A percentile compares a stretch with the other conserved stretches of the same genome.
Conservation (phyloP, 345 rosid genomes). For the Salix arbutifolia region DNA sequence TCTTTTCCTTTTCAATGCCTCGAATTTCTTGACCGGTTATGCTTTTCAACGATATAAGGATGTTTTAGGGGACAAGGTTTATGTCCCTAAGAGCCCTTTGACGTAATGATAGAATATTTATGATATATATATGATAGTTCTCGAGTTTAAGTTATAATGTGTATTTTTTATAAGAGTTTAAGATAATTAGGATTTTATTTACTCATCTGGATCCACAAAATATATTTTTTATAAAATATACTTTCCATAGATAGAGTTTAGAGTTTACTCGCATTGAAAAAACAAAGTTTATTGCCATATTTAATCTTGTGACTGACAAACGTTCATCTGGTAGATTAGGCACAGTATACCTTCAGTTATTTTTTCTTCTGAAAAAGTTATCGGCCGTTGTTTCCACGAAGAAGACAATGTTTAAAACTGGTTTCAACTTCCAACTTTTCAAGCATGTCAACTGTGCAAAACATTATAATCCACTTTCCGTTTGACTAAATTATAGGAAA, state of each 20-base stretch:
- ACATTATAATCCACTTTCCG: neutral
- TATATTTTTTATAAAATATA: too few species aligned
- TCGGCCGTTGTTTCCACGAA: neutral
- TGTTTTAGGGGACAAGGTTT: too few species aligned
- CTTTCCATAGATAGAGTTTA: too few species aligned
- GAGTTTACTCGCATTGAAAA: too few species aligned
- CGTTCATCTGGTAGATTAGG: neutral
- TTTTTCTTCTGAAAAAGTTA: neutral
- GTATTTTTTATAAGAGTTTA: too few species aligned
- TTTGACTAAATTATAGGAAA: too few species aligned
- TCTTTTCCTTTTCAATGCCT: neutral
- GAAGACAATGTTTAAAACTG: neutral
- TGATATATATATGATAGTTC: too few species aligned
- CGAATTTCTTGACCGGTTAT: neutral
- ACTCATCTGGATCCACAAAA: too few species aligned
- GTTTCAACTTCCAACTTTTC: neutral
- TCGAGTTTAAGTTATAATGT: too few species aligned
- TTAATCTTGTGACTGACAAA: neutral
- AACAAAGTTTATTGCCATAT: too few species aligned
- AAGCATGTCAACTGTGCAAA: neutral
- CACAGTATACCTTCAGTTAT: neutral
- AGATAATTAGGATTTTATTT: rapidly evolving
- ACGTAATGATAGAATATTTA: too few species aligned
- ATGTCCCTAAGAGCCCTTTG: too few species aligned
- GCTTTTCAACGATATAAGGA: neutral